Base-by-base conservation (phyloP, 352 stramenopile genomes). In the Globisporangium cystogenes region DNA sequence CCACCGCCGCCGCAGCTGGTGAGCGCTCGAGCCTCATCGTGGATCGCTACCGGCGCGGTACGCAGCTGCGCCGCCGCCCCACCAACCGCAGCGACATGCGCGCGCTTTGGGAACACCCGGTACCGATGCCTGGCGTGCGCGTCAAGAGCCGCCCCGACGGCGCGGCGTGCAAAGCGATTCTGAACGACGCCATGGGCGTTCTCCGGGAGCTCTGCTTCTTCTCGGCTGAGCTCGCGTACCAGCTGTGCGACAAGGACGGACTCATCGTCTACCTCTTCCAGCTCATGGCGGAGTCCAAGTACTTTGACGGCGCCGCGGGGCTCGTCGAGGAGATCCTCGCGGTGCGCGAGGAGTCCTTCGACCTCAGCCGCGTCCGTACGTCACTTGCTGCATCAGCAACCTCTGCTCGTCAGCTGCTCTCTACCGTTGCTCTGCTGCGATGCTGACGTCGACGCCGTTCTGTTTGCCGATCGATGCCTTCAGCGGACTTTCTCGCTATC, bases 181-280 rank as follows among this genome's bases (percentile, higher is more conserved):
- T 90, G 36, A 86, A 90, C 52, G 76, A 88, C 60, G 74, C 75
- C n/a, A 86, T 90, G 80, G 74, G 67, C 0, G 75, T 95, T 21
- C 60, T 96, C 40, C 64, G 85, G 12, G 84, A 95, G 41, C 67
- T 96, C 23, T 89, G 78, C 66, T 93, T 93, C 60, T 83, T 92
- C 51, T 89, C 85, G 6, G 64, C 79, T 3, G 68, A 64, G 23
- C 54, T 95, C 54, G 73, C 83, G 8, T 56, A 76, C 15, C 72
- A 89, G 52, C 68, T 94, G 8, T 88, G 85, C 51, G 61, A 86
- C 57, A 87, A 93, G 47, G 77, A 95, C 49, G 78, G 80, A 7
- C 85, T 98, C 4, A 77, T 98, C 12, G 74, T 95, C 53, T 96
- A 96, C 63, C 65, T 98, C n/a, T 98, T 98, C 59, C 90, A 96